A percentile compares a stretch with the other conserved stretches of the same genome.
phyloP scores from a whole-genome alignment of 345 rosid species.

The Arabis hirsuta region DNA sequence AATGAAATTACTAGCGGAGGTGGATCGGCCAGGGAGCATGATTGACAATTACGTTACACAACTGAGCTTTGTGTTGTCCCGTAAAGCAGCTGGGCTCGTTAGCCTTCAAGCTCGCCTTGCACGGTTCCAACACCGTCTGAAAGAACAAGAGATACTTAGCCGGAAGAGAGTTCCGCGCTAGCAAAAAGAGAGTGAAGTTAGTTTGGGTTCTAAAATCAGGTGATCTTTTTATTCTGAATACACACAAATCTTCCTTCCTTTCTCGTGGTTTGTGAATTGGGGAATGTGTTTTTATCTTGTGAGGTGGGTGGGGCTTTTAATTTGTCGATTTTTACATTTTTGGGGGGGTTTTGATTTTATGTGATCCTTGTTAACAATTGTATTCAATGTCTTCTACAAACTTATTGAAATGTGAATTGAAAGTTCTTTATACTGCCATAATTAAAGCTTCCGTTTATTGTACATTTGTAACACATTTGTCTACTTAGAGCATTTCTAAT shows the following conservation, averaged over 20 bases:
- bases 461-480: constrained; percentile 17
- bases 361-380: constrained; percentile 28
- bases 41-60: constrained; percentile 93
- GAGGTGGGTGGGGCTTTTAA: background rate
- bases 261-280: constrained; percentile 37
- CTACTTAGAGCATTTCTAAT: too few species aligned
- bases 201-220: constrained; percentile 11
- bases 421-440: constrained; percentile 15
- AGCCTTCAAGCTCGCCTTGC: constrained; percentile 97
- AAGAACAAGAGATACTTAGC: constrained; percentile 90
- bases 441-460: background rate
- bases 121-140: constrained; percentile 92
- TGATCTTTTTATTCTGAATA: constrained; percentile 26
- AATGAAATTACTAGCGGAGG: constrained; percentile 94
- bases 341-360: background rate
- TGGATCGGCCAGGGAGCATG: constrained; percentile 94
- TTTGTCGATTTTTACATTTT: constrained; percentile 21
- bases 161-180: constrained; percentile 76
- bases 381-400: constrained; percentile 23
- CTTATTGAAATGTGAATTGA: constrained; percentile 34
- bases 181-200: constrained; percentile 11
- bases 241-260: constrained; percentile 33
- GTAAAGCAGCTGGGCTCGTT: constrained; percentile 92
- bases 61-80: constrained; percentile 87
- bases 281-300: constrained; percentile 9